Evolutionary conservation across 495 filamentous ascomycete genomes (phyloP).

Genomic region (Geopyxis carbonaria): DNA sequence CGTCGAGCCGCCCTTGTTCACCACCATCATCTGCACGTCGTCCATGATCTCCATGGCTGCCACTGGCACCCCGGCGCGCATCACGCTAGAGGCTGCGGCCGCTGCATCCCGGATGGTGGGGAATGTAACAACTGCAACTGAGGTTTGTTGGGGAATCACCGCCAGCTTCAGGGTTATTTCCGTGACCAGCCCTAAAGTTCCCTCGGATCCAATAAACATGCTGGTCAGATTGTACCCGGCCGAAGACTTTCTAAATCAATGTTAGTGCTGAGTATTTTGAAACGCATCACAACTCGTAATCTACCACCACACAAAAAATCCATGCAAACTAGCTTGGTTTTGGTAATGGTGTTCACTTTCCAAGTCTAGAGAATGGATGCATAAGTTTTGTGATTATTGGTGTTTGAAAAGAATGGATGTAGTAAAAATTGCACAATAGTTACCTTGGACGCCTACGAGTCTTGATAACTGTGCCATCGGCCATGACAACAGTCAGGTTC

Average conservation of each 20-base stretch:
- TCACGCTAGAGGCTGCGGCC: conserved; percentile 47
- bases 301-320: too few species aligned
- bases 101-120: conserved; percentile 57
- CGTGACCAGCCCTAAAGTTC: conserved; percentile 61
- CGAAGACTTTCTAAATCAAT: conserved; percentile 42
- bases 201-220: conserved; percentile 62
- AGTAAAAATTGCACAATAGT: too few species aligned
- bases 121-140: conserved; percentile 62
- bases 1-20: conserved; percentile 55
- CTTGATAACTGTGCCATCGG: conserved; percentile 64
- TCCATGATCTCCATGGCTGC: conserved; percentile 74
- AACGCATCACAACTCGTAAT: too few species aligned
- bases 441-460: conserved; percentile 48
- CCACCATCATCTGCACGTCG: conserved; percentile 63
- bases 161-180: conserved; percentile 61
- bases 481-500: conserved; percentile 61
- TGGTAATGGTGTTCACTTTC: too few species aligned
- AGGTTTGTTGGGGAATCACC: conserved; percentile 51
- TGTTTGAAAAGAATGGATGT: too few species aligned
- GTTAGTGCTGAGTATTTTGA: conserved; percentile 7
- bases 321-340: too few species aligned
- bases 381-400: too few species aligned
- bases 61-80: conserved; percentile 55
- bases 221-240: conserved; percentile 68
- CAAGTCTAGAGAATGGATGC: too few species aligned